These are phyloP conservation scores for Globisporangium okanoganense DNA, from an alignment of 352 stramenopile genomes.

Conservation along the genomic window DNA sequence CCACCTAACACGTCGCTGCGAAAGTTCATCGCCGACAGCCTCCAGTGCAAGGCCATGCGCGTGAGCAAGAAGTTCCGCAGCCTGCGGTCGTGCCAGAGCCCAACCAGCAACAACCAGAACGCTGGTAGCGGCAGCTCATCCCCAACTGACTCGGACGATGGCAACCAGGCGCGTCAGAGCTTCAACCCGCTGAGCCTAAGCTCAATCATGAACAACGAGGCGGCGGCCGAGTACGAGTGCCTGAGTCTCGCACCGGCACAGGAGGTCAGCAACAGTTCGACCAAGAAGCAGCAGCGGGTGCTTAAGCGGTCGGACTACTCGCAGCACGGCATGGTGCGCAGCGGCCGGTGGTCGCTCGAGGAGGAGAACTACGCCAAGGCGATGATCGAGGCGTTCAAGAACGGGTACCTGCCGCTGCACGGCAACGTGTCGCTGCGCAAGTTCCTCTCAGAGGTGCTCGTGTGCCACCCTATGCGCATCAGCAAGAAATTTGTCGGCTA, in stretches of 20 bases:
- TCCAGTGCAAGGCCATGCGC: slow-evolving; percentile 65
- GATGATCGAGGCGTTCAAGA: slow-evolving; percentile 70
- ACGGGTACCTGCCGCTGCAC: slow-evolving; percentile 69
- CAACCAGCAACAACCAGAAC: background rate
- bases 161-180: slow-evolving; percentile 15
- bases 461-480: slow-evolving; percentile 89
- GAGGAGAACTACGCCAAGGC: slow-evolving; percentile 55
- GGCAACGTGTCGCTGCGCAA: slow-evolving; percentile 69
- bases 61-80: slow-evolving; percentile 66
- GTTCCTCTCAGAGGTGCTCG: slow-evolving; percentile 83
- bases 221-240: slow-evolving; percentile 14
- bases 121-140: slow-evolving; percentile 3
- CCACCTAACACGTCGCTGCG: slow-evolving; percentile 47
- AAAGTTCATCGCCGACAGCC: slow-evolving; percentile 52
- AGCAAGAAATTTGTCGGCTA: slow-evolving; percentile 91
- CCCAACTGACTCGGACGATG: slow-evolving; percentile 12
- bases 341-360: slow-evolving; percentile 66
- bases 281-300: slow-evolving; percentile 42
- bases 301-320: slow-evolving; percentile 82
- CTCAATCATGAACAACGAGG: slow-evolving; percentile 76
- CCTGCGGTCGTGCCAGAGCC: slow-evolving; percentile 26
- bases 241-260: background rate
- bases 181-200: slow-evolving; percentile 70
- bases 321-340: slow-evolving; percentile 64
- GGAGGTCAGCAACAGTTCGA: background rate